Percentiles rank a stretch among this genome's conserved stretches.
Evolutionary conservation across 2,329 filamentous ascomycete genomes (phyloP).

Genomic region (Xylariomycetidae sp.): DNA sequence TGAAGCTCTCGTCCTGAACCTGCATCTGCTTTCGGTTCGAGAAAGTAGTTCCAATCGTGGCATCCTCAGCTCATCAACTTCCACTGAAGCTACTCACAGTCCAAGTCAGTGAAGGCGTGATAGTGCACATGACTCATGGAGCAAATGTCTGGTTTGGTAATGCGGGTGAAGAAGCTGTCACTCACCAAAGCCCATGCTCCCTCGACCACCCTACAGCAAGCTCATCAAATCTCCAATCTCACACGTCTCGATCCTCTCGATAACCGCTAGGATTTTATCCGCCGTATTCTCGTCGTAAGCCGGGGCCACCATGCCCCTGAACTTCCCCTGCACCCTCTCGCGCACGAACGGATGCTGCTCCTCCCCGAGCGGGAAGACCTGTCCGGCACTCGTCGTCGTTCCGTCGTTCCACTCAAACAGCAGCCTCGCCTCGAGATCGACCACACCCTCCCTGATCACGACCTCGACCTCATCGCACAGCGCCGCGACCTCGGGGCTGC

Average conservation of each 20-base stretch:
- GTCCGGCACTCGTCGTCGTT: slow-evolving; percentile 7
- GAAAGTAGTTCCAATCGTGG: no score
- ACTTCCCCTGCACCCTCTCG: slow-evolving; percentile 17
- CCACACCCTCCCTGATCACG: slow-evolving; percentile 7
- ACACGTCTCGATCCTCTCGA: slow-evolving; percentile 10
- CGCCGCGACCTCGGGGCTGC: slow-evolving; percentile 10
- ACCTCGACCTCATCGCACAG: slow-evolving; percentile 17
- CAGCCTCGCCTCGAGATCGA: slow-evolving; percentile 11
- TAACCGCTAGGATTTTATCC: slow-evolving; percentile 8
- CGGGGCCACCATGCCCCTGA: slow-evolving; percentile 14
- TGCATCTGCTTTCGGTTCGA: no score
- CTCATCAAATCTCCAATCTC: slow-evolving; percentile 9
- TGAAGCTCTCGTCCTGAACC: no score
- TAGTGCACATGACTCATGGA: no score
- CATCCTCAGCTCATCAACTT: no score
- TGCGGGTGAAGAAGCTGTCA: not conserved
- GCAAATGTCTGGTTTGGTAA: no score
- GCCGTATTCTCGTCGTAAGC: slow-evolving; percentile 12
- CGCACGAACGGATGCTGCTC: slow-evolving; percentile 15
- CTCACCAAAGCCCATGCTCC: not conserved
- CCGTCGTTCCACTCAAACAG: slow-evolving; percentile 11
- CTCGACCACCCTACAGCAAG: slow-evolving; percentile 6
- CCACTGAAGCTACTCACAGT: no score
- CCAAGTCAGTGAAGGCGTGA: no score
- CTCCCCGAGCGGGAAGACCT: slow-evolving; percentile 17